Conservation (phyloP, 2,329 filamentous ascomycete species). For the Sordariomycetes sp. region DNA sequence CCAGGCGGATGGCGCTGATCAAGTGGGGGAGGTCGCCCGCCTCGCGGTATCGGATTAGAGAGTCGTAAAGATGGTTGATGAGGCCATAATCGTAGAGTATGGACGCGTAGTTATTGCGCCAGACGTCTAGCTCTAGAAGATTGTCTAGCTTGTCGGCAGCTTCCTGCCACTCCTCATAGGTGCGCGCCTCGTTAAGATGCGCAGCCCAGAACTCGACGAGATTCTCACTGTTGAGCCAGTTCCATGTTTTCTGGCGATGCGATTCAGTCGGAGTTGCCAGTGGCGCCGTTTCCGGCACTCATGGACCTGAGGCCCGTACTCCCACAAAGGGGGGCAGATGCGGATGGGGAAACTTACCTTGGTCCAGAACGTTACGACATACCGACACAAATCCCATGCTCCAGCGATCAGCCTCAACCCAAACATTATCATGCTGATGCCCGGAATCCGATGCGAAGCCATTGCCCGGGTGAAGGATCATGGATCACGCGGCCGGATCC, state of each 20-base stretch:
- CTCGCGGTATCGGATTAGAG: slow-evolving; percentile 55
- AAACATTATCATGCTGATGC: slow-evolving; percentile 9
- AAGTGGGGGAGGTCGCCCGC: slow-evolving; percentile 60
- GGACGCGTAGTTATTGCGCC: slow-evolving; percentile 71
- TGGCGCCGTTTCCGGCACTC: background rate
- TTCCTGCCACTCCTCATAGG: slow-evolving; percentile 77
- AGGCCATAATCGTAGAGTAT: slow-evolving; percentile 78
- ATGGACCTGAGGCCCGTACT: background rate
- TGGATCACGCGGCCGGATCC: background rate
- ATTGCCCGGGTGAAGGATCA: background rate
- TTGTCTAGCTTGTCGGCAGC: slow-evolving; percentile 76
- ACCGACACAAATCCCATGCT: slow-evolving; percentile 44
- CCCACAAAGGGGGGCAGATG: background rate
- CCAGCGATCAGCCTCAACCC: slow-evolving; percentile 28
- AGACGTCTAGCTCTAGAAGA: slow-evolving; percentile 66
- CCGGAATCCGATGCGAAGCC: background rate
- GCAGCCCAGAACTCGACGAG: slow-evolving; percentile 53
- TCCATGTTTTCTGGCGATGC: slow-evolving; percentile 1
- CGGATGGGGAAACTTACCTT: slow-evolving; percentile 25
- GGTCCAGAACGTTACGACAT: slow-evolving; percentile 51
- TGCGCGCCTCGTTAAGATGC: slow-evolving; percentile 49
- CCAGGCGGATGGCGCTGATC: slow-evolving; percentile 69
- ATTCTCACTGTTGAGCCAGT: slow-evolving; percentile 53
- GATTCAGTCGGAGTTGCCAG: background rate
- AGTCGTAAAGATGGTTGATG: slow-evolving; percentile 63